phyloP scores from a whole-genome alignment of 2,329 filamentous ascomycete genomes.

The Coniella vitis region DNA sequence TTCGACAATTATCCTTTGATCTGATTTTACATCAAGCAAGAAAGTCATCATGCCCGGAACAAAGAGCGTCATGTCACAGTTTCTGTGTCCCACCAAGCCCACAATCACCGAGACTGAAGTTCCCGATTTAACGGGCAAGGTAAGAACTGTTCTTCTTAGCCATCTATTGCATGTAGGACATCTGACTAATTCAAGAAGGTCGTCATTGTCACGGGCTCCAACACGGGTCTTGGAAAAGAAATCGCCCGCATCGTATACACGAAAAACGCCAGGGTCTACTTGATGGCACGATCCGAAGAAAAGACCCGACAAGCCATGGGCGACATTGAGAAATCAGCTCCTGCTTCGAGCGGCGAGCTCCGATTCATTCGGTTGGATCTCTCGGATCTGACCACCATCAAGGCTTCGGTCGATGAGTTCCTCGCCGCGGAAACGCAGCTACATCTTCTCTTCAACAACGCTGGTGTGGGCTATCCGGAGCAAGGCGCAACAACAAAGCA shows the following conservation, averaged over 20 bases:
- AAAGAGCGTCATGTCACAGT: background rate
- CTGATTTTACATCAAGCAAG: background rate
- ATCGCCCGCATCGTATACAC: constrained; percentile 7
- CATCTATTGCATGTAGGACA: too few species aligned
- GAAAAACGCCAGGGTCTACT: constrained; percentile 30
- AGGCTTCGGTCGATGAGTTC: constrained; percentile 18
- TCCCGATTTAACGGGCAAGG: constrained; percentile 2
- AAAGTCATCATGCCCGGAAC: constrained; percentile 1
- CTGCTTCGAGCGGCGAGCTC: constrained; percentile 21
- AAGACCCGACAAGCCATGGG: constrained; percentile 36
- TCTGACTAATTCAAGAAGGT: background rate
- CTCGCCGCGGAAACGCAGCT: constrained; percentile 21
- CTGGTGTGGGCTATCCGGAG: constrained; percentile 29
- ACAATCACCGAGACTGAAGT: background rate
- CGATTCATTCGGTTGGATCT: constrained; percentile 29
- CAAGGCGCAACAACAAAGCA: constrained; percentile 21
- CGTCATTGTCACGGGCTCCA: constrained; percentile 9
- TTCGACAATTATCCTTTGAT: background rate
- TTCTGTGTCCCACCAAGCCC: constrained; percentile 1
- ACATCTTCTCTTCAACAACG: constrained; percentile 34
- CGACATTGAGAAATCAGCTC: constrained; percentile 25
- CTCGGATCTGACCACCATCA: constrained; percentile 21
- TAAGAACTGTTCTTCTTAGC: background rate
- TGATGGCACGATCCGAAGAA: constrained; percentile 37
- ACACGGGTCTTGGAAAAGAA: constrained; percentile 10